Evolutionary conservation across 2,329 filamentous ascomycete species (phyloP), one percentile per base, ranked within the genome.

Genomic region (Cladosporium sp.): DNA sequence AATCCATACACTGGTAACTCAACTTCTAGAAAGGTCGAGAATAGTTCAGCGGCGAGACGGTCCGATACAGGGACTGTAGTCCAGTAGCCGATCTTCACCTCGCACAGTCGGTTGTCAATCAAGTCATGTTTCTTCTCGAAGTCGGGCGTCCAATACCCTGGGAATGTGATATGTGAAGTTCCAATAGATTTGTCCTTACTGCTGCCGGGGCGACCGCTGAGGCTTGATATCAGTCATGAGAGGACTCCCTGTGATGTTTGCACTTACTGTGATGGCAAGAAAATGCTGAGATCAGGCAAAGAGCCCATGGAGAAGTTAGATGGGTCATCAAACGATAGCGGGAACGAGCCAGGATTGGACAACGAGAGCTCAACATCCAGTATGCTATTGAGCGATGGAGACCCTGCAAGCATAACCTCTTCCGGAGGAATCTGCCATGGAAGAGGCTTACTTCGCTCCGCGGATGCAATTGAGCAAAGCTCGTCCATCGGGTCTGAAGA

Each of bases 381-480:
- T 18, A 56, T n/a, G 14, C 53, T 56, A 34, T 56, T 34, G 18
- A 56, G 53, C 28, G 53, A 56, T n/a, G 53, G 28, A 13, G 53
- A 56, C 30, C 23, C 34, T n/a, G 53, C 53, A n/a, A n/a, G 30
- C 28, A 56, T 7, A 8, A 56, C 25, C 13, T 56, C n/a, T 21
- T 34, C 28, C 5, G 53, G 53, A 23, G 53, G 30, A n/a, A 56
- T 34, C 16, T 34, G 28, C 10, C 5, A 14, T 3, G 53, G 53
- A 23, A 56, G 26, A 32, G 11, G 28, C n/a, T 14, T 34, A 14
- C 28, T 56, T 21, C 53, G 26, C 5, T 56, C 53, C n/a, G 53
- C 34, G 10, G 53, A 56, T 32, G 53, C 53, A 21, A 56, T 56
- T n/a, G 53, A 56, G 53, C 53, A 56, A 28, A 56, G 28, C 53